Conservation (phyloP, 148 eudicot genomes). For the Arctostaphylos glauca region DNA sequence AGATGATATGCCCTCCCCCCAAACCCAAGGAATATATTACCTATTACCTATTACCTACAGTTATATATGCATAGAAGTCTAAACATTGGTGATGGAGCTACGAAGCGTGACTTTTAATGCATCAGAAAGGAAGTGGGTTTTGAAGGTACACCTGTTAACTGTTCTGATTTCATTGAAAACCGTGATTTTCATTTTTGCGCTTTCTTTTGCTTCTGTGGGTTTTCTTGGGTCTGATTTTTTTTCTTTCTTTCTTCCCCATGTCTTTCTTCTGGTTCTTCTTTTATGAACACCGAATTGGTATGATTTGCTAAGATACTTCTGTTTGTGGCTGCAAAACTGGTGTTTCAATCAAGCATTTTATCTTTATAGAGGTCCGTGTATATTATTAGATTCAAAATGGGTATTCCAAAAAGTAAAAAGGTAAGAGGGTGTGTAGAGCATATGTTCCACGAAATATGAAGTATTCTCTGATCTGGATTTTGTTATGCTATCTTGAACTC, state of each 20-base stretch:
- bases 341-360: not conserved
- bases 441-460: not conserved
- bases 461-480: not conserved
- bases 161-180: conserved; percentile 7
- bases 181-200: not conserved
- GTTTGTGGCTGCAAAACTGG: not conserved
- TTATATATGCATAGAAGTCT: no score
- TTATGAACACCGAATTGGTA: not conserved
- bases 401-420: not conserved
- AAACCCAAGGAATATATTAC: no score
- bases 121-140: not conserved
- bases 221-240: not conserved
- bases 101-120: conserved; percentile 15
- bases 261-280: not conserved
- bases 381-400: not conserved
- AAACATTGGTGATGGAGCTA: not conserved
- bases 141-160: not conserved
- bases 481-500: not conserved
- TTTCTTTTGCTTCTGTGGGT: not conserved
- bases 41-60: no score
- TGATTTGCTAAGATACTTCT: not conserved
- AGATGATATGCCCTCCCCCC: no score
- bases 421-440: not conserved
- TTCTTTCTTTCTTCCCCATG: not conserved
- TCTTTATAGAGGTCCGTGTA: not conserved